Base-by-base conservation (phyloP, 2,329 filamentous ascomycete genomes). In the Aspergillus fumigatiaffinis region DNA sequence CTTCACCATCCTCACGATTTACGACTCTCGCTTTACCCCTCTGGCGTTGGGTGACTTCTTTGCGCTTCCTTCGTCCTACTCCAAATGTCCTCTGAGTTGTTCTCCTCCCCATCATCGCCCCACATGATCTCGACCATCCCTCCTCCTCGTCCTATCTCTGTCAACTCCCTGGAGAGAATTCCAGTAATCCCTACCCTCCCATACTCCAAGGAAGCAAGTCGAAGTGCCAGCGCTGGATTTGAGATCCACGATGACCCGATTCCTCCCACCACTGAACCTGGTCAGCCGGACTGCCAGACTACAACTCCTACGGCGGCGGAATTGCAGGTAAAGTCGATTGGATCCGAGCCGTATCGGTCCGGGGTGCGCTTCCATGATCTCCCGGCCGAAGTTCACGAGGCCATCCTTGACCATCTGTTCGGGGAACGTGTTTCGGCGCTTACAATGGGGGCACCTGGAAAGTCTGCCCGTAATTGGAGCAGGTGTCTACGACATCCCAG, bases 371-470 rank as follows among this genome's bases (percentile, higher is more conserved):
- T 76, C 44, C 60, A 69, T 47, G 64, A 84, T 60, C 76, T 90
- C 1, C 88, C 88, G 1, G 80, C 83, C 55, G 88, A 91, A 70
- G 88, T 91, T 12, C 87, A 90, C 68, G 87, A 90, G 65, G 84
- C 83, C 55, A 87, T 91, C 54, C 76, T 91, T 14, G 88, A 91
- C 68, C 83, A 89, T 63, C 74, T 90, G 1, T 89, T 90, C 65
- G 88, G 87, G 3, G 86, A 87, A 58, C 82, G 86, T 50, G 82
- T 86, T 44, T 87, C 87, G 0, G 78, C 86, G 4, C 79, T 83
- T 20, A 82, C 82, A 46, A 80, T 82, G 58, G 83, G 82, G 65
- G 79, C 81, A 51, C 77, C 83, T 50, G 78, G 80, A 58, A 79
- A 84, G 55, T 74, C 77, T 35, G 76, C 81, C 50, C 81, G 82